These are phyloP conservation scores for Trichoderma polysporum DNA, from an alignment of 2,329 filamentous ascomycete species.

Conservation along the genomic window DNA sequence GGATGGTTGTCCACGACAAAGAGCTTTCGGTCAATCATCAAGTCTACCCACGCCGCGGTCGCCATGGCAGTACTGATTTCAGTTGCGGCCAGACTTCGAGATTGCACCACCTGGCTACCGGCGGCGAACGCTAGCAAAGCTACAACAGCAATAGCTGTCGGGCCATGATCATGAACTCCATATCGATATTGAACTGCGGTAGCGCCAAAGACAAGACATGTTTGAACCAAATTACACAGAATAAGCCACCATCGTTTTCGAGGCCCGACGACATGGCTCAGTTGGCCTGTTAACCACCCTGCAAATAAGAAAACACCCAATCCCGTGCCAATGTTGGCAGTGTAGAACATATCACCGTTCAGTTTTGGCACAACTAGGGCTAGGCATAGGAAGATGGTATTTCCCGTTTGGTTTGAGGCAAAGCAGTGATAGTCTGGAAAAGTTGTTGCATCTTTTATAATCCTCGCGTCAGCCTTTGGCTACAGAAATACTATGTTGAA, in stretches of 20 bases:
- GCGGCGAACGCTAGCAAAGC: conserved; percentile 54
- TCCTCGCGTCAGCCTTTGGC: neutral
- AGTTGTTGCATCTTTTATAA: conserved; percentile 51
- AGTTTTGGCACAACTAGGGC: conserved; percentile 51
- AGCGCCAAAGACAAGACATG: conserved; percentile 52
- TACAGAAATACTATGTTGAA: neutral
- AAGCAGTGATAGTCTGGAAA: conserved; percentile 64
- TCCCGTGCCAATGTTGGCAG: conserved; percentile 54
- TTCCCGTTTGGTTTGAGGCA: conserved; percentile 65
- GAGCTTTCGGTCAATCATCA: conserved; percentile 55
- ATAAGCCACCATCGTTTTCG: conserved; percentile 55
- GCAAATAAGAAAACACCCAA: conserved; percentile 56
- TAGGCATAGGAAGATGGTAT: conserved; percentile 58
- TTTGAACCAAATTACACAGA: conserved; percentile 54
- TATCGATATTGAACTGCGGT: conserved; percentile 48
- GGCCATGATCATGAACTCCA: conserved; percentile 38
- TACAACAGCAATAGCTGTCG: conserved; percentile 45
- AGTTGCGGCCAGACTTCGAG: conserved; percentile 53
- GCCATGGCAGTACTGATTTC: conserved; percentile 67
- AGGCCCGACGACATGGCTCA: conserved; percentile 53
- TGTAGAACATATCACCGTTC: conserved; percentile 49
- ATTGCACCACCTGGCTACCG: conserved; percentile 60
- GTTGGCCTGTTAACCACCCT: conserved; percentile 56
- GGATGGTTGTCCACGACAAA: conserved; percentile 48
- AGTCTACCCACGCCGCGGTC: conserved; percentile 61